Evolutionary conservation across 2,329 filamentous ascomycete species (phyloP), one percentile per base, ranked within the genome.

Genomic region (Bipolaris zeicola): DNA sequence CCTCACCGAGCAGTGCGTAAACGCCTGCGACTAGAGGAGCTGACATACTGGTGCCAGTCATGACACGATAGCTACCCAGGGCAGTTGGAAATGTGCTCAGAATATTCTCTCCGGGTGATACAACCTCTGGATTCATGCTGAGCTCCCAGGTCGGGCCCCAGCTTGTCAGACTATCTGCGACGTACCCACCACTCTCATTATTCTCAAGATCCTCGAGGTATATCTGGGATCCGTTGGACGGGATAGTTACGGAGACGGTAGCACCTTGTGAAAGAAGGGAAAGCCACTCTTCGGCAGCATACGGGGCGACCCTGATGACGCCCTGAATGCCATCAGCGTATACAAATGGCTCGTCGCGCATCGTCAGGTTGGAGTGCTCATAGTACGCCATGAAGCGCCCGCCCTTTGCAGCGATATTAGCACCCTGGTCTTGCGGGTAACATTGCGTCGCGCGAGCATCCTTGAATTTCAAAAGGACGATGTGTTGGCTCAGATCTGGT

Each of bases 131-230:
- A 70, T 85, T 85, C 45, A 83, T 71, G 43, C 82, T 80, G 60
- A 85, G 76, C 65, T 88, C 85, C 69, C 80, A 87, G 2, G 81
- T 85, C 2, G 86, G 86, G 6, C 85, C 85, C 85, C 85, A 88
- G 5, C 80, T 82, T 39, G 82, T 58, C 20, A 65, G 22, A 2
- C 16, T 36, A 6, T 57, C 26, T 10, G 48, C 28, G 37, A 52
- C 33, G 47, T 58, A 58, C 6, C 61, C 62, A n/a, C 60, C 60
- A 20, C 14, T 47, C 8, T 36, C 46, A 6, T 62, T 54, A 20
- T 65, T 65, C 6, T 63, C 60, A 16, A 64, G 47, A 31, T 58
- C 44, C 26, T 63, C 62, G n/a, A 64, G 50, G 16, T 58, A 11
- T 6, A 34, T 34, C 10, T 59, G 33, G 8, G 60, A 48, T 0